Evolutionary conservation across 2,329 filamentous ascomycete species (phyloP), one percentile per base, ranked within the genome.

Genomic region (Colletotrichum sp.): DNA sequence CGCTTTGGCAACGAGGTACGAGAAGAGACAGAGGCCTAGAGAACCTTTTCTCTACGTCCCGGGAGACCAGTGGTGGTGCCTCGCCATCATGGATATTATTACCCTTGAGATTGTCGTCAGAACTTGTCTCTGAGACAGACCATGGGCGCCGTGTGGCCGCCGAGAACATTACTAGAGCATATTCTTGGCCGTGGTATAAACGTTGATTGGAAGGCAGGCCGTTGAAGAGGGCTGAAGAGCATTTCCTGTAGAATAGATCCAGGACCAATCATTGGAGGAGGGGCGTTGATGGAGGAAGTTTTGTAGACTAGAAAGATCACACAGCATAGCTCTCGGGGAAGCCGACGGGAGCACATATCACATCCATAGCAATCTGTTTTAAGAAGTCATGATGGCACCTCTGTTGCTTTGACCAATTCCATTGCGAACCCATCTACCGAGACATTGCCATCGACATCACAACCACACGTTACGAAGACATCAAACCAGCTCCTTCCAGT

Each of bases 1-100:
- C 67, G 74, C 48, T 79, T 79, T 61, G 86, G 87, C 77, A 78
- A 80, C 18, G 80, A 82, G 69, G 83, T 87, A 30, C 80, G 81
- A 28, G 86, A 87, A 76, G 82, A 85, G n/a, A 52, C 43, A 24
- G 64, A 38, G 61, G 68, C 28, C 34, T 64, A 64, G 61, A 34
- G 21, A 26, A 34, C 34, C n/a, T 43, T 26, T 24, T 43, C 32
- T n/a, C 13, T 64, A 12, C 61, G n/a, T 24, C n/a, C 32, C 61
- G 36, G 13, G 21, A 64, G 60, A 64, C 32, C 60, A 52, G 43
- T 16, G 34, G 21, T 21, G 32, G 34, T 24, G 13, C n/a, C 16
- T 64, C 30, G n/a, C n/a, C 21, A 36, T 58, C 55, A 16, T 9
- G 58, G 15, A 34, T 30, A 30, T 21, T 15, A 15, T 52, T 52